A percentile compares a stretch with the other conserved stretches of the same genome.
phyloP scores from a whole-genome alignment of 2,329 filamentous ascomycete genomes.

The Cladosporium halotolerans region DNA sequence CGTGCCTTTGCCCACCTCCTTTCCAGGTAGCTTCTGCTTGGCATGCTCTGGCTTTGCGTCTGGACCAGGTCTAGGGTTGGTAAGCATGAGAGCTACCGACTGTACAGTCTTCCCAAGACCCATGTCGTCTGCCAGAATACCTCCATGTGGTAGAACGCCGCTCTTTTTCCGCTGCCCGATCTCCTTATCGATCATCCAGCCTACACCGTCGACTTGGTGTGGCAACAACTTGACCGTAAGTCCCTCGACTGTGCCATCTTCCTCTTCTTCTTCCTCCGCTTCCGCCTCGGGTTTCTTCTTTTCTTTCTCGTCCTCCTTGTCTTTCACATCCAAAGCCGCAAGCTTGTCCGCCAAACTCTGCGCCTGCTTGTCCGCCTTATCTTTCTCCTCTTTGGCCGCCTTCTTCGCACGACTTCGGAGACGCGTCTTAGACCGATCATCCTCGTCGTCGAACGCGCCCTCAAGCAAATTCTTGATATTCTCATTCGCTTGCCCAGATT shows the following conservation, averaged over 20 bases:
- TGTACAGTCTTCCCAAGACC: constrained; percentile 95
- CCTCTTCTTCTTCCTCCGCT: constrained; percentile 43
- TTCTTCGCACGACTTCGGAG: constrained; percentile 42
- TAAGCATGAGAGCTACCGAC: constrained; percentile 80
- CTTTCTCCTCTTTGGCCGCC: constrained; percentile 25
- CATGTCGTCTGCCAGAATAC: constrained; percentile 96
- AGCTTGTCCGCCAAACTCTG: constrained; percentile 40
- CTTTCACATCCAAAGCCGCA: constrained; percentile 41
- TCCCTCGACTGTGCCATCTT: constrained; percentile 65
- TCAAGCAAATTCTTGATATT: constrained; percentile 79
- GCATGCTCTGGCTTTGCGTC: constrained; percentile 45
- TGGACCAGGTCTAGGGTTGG: constrained; percentile 58
- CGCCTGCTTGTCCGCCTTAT: constrained; percentile 30
- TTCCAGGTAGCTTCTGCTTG: constrained; percentile 60
- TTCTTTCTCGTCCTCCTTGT: constrained; percentile 34
- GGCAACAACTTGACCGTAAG: constrained; percentile 83
- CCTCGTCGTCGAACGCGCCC: constrained; percentile 70
- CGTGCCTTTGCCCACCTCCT: constrained; percentile 67
- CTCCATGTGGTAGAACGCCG: constrained; percentile 74
- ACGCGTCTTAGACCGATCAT: constrained; percentile 46
- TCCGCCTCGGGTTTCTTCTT: constrained; percentile 43
- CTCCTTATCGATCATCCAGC: constrained; percentile 93
- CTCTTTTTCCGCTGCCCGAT: constrained; percentile 77
- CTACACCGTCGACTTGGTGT: constrained; percentile 88
- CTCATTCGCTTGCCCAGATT: constrained; percentile 64